Conservation (phyloP, 768 basidiomycete genomes). For the Naganishia vishniacii region DNA sequence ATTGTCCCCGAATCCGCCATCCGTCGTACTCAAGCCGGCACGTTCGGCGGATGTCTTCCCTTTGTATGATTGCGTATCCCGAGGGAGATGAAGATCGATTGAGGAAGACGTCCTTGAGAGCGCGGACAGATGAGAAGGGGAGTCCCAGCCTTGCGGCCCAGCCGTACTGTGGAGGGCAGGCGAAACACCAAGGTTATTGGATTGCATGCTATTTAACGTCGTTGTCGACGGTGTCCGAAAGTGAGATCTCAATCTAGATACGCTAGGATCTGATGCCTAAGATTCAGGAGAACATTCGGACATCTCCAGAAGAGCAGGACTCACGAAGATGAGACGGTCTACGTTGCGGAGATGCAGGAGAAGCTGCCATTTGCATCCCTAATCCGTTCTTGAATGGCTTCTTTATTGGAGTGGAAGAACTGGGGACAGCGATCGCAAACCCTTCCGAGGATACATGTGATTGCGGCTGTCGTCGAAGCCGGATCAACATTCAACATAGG, state of each 20-base stretch:
- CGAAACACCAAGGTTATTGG: not conserved
- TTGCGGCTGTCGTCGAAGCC: not conserved
- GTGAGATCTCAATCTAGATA: slow-evolving; percentile 48
- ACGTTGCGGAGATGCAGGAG: slow-evolving; percentile 25
- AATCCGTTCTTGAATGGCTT: slow-evolving; percentile 9
- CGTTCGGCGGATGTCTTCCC: not conserved
- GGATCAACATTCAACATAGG: no score
- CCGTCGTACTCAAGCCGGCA: not conserved
- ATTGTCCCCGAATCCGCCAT: not conserved
- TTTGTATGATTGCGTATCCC: not conserved
- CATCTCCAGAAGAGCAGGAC: not conserved
- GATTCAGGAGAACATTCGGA: not conserved
- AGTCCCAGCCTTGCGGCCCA: slow-evolving; percentile 21
- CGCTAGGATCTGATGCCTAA: slow-evolving; percentile 34
- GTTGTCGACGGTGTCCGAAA: slow-evolving; percentile 30
- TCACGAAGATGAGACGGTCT: slow-evolving; percentile 31
- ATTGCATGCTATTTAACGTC: not conserved
- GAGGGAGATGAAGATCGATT: not conserved
- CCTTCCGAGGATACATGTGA: not conserved
- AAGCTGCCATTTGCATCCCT: slow-evolving; percentile 19
- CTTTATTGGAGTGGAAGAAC: slow-evolving; percentile 23
- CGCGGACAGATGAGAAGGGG: slow-evolving; percentile 31
- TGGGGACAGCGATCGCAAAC: not conserved
- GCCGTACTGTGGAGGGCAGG: not conserved
- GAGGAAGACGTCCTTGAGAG: slow-evolving; percentile 17